phyloP scores from a whole-genome alignment of 352 stramenopile genomes.

The Phytopythium litorale region DNA sequence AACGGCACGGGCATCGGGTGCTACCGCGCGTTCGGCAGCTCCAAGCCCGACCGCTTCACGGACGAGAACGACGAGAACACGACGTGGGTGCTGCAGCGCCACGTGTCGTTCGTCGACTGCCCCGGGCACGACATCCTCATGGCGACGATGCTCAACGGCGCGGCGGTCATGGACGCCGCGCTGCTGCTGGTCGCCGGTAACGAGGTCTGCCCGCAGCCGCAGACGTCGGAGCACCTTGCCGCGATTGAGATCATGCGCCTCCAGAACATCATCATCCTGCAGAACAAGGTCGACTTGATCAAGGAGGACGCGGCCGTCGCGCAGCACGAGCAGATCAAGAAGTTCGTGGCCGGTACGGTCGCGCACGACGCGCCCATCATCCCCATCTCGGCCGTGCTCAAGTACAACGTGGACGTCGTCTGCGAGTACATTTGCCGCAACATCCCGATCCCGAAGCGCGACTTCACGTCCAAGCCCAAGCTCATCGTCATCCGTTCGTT shows the following conservation, averaged over 20 bases:
- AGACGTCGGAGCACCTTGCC: slow-evolving; percentile 99
- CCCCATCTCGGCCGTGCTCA: slow-evolving; percentile 98
- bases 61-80: slow-evolving; percentile 88
- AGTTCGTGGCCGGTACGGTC: slow-evolving; percentile 87
- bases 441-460: slow-evolving; percentile 97
- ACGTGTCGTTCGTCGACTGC: slow-evolving; percentile 99
- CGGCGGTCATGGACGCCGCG: slow-evolving; percentile 99
- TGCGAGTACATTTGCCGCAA: slow-evolving; percentile 99
- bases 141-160: slow-evolving; percentile 99
- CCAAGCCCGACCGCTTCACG: slow-evolving; percentile 83
- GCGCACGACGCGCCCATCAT: slow-evolving; percentile 98
- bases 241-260: slow-evolving; percentile 99
- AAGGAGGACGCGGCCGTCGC: slow-evolving; percentile 97
- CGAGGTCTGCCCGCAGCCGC: slow-evolving; percentile 98
- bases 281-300: slow-evolving; percentile 99
- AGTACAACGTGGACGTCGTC: slow-evolving; percentile 99
- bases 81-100: slow-evolving; percentile 91
- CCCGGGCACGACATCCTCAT: slow-evolving; percentile 99
- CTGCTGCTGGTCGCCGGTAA: slow-evolving; percentile 98
- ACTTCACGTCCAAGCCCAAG: slow-evolving; percentile 97
- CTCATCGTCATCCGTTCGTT: slow-evolving; percentile 99
- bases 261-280: slow-evolving; percentile 99
- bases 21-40: slow-evolving; percentile 89
- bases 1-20: slow-evolving; percentile 77
- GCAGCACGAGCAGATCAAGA: slow-evolving; percentile 97